Conservation (phyloP, 2,329 filamentous ascomycete genomes). For the Apiospora marii region DNA sequence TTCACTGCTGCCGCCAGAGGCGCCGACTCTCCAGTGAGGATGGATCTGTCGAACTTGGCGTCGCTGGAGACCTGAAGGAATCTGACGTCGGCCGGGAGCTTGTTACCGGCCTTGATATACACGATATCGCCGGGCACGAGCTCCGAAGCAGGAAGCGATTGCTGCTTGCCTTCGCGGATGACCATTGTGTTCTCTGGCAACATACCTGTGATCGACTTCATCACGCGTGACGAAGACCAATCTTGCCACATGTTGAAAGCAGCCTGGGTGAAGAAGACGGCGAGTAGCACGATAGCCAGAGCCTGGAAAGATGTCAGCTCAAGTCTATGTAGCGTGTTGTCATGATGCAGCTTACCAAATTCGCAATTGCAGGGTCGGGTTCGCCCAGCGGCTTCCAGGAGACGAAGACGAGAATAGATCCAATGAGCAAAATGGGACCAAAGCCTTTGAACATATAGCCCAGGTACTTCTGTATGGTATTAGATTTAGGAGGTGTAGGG, state of each 20-base stretch:
- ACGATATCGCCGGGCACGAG: constrained; percentile 57
- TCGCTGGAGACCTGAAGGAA: constrained; percentile 51
- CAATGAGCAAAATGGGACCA: constrained; percentile 56
- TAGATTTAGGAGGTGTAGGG: constrained; percentile 50
- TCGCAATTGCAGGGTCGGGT: constrained; percentile 49
- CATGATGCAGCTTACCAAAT: constrained; percentile 65
- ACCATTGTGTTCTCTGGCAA: constrained; percentile 53
- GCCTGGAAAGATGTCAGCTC: constrained; percentile 67
- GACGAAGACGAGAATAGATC: constrained; percentile 56
- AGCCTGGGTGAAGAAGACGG: constrained; percentile 56
- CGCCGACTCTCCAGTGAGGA: constrained; percentile 49
- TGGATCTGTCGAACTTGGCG: constrained; percentile 50
- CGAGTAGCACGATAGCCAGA: constrained; percentile 54
- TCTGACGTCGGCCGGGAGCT: constrained; percentile 57
- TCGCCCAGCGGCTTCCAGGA: constrained; percentile 56
- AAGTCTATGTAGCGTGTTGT: constrained; percentile 70
- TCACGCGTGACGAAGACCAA: constrained; percentile 54
- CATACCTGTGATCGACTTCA: constrained; percentile 56
- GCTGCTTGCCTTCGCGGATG: constrained; percentile 52
- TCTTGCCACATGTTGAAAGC: constrained; percentile 56
- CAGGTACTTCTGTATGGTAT: constrained; percentile 51
- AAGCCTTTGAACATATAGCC: constrained; percentile 56
- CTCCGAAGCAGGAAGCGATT: constrained; percentile 49
- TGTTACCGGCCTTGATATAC: constrained; percentile 54
- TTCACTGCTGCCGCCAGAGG: constrained; percentile 10